These are phyloP conservation scores for Emiliania huxleyi DNA, from an alignment of 78 protist species.

Conservation along the genomic window DNA sequence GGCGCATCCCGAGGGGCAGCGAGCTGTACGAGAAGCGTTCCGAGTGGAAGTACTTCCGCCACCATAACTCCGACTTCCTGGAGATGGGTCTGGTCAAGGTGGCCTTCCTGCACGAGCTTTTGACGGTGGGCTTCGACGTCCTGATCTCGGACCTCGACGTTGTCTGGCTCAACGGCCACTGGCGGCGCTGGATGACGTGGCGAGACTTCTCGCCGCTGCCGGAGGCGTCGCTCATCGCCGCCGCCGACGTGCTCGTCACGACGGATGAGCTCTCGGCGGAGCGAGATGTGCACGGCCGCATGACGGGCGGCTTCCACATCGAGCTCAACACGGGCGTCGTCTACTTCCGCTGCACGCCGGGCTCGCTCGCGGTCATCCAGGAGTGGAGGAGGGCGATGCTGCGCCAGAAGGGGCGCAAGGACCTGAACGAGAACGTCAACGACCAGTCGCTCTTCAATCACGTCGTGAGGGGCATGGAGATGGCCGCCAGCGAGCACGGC, in stretches of 20 bases:
- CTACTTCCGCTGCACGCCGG: neutral
- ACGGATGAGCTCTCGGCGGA: neutral
- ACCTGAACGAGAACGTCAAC: neutral
- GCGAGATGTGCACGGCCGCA: neutral
- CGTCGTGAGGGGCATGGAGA: no score
- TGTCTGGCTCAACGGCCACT: neutral
- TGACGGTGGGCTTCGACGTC: neutral
- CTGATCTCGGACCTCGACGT: constrained; percentile 8
- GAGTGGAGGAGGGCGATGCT: neutral
- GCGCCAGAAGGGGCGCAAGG: no score
- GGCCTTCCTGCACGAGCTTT: neutral
- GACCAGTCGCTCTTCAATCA: neutral
- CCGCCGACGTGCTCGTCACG: neutral
- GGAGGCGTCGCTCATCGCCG: neutral
- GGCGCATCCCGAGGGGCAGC: no score
- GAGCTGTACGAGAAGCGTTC: no score
- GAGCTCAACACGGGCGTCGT: constrained; percentile 10
- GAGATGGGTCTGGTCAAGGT: constrained; percentile 20
- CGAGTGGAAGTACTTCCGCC: no score
- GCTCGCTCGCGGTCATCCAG: neutral
- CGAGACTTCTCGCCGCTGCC: neutral
- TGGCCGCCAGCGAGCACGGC: no score
- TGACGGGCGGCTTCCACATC: neutral
- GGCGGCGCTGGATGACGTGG: neutral
- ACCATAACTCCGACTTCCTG: neutral